A percentile compares a stretch with the other conserved stretches of the same genome.
Evolutionary conservation across 352 stramenopile species (phyloP).

Genomic region (Globisporangium barbulae): DNA sequence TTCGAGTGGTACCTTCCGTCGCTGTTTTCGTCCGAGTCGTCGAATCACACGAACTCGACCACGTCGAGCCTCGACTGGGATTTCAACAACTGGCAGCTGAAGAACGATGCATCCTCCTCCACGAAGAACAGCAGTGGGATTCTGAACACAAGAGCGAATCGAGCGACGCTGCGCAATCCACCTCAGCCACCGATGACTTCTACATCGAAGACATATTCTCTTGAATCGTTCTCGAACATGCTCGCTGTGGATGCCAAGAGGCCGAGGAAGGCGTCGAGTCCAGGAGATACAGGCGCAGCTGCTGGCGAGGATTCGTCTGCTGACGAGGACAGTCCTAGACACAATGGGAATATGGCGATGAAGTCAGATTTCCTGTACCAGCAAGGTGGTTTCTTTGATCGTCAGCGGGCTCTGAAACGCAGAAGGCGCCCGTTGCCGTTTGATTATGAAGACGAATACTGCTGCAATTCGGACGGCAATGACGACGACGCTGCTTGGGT

Average conservation of each 20-base stretch:
- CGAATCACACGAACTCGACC: slow-evolving; percentile 44
- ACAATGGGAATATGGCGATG: slow-evolving; percentile 19
- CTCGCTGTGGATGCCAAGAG: slow-evolving; percentile 26
- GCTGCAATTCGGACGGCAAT: slow-evolving; percentile 11
- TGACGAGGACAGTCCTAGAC: slow-evolving; percentile 23
- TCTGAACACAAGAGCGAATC: not conserved
- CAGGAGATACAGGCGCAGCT: slow-evolving; percentile 6
- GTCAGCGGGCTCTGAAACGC: slow-evolving; percentile 59
- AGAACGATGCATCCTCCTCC: slow-evolving; percentile 13
- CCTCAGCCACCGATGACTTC: slow-evolving; percentile 16
- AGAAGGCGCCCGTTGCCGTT: slow-evolving; percentile 54
- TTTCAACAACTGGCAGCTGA: slow-evolving; percentile 58
- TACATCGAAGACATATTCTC: slow-evolving; percentile 46
- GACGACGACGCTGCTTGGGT: slow-evolving; percentile 20
- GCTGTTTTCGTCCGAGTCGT: slow-evolving; percentile 69
- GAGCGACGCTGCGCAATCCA: slow-evolving; percentile 3
- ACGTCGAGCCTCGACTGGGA: slow-evolving; percentile 73
- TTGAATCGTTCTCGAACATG: slow-evolving; percentile 60
- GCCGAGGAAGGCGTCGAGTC: slow-evolving; percentile 13
- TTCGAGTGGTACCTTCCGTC: slow-evolving; percentile 78
- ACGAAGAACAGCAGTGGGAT: not conserved
- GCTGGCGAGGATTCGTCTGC: slow-evolving; percentile 18
- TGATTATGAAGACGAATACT: slow-evolving; percentile 35
- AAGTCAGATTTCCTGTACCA: slow-evolving; percentile 75
- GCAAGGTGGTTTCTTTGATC: slow-evolving; percentile 80